These are phyloP conservation scores for Phytopythium montanum DNA, from an alignment of 352 stramenopile genomes.

Conservation along the genomic window DNA sequence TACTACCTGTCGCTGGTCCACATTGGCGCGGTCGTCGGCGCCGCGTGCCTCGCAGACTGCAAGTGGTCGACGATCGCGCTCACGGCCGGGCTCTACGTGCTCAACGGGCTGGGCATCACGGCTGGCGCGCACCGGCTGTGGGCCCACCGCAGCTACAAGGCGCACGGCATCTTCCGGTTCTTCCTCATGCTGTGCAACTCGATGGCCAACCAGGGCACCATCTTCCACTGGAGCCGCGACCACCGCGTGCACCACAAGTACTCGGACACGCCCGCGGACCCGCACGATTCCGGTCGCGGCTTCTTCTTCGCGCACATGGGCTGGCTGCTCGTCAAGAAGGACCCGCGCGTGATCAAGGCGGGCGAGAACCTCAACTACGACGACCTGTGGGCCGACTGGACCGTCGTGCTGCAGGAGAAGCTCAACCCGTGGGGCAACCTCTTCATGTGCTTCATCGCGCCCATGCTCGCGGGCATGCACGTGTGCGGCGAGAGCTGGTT, in stretches of 20 bases:
- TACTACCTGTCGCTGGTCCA: slow-evolving; percentile 96
- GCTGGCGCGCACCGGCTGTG: slow-evolving; percentile 97
- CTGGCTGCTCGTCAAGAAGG: slow-evolving; percentile 97
- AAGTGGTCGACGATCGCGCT: slow-evolving; percentile 88
- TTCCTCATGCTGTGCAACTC: slow-evolving; percentile 96
- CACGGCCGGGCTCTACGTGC: slow-evolving; percentile 90
- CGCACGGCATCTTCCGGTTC: slow-evolving; percentile 83
- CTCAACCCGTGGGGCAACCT: slow-evolving; percentile 97
- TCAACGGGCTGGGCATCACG: slow-evolving; percentile 96
- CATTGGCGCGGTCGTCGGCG: slow-evolving; percentile 79
- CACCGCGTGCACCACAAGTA: slow-evolving; percentile 98
- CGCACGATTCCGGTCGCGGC: slow-evolving; percentile 93
- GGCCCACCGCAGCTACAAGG: slow-evolving; percentile 95
- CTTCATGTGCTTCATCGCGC: slow-evolving; percentile 98
- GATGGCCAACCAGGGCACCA: slow-evolving; percentile 96
- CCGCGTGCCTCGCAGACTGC: slow-evolving; percentile 69
- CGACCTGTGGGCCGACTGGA: slow-evolving; percentile 94
- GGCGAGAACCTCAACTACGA: slow-evolving; percentile 94
- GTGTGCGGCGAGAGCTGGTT: slow-evolving; percentile 92
- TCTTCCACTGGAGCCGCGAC: slow-evolving; percentile 96
- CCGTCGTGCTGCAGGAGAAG: slow-evolving; percentile 95
- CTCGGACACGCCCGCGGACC: slow-evolving; percentile 89
- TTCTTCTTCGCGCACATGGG: slow-evolving; percentile 99
- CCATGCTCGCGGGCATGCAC: slow-evolving; percentile 84
- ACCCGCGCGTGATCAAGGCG: slow-evolving; percentile 85